These are phyloP conservation scores for Microdochium nivale DNA, from an alignment of 2,329 filamentous ascomycete genomes.

Conservation along the genomic window DNA sequence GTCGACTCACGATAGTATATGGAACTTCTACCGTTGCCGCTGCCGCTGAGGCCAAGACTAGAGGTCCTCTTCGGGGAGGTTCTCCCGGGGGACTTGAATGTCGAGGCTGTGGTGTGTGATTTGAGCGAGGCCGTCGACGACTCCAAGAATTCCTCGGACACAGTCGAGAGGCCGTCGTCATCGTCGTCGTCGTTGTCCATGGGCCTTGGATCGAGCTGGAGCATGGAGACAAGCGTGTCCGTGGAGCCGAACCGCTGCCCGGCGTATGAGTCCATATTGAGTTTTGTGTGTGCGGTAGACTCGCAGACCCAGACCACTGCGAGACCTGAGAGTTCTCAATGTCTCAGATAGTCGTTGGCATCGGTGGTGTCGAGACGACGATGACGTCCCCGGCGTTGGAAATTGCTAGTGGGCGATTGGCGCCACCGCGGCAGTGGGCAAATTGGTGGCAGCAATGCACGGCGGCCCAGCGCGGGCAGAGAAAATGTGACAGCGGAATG, in stretches of 20 bases:
- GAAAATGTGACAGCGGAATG: background rate
- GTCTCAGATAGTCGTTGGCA: background rate
- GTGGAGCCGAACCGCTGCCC: constrained; percentile 30
- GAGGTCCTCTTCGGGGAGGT: constrained; percentile 21
- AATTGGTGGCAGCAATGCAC: background rate
- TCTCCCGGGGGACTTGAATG: constrained; percentile 10
- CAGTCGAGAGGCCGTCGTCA: constrained; percentile 34
- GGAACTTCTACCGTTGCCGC: constrained; percentile 51
- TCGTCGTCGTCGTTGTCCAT: constrained; percentile 53
- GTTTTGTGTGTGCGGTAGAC: background rate
- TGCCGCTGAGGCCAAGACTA: constrained; percentile 49
- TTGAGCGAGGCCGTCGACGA: constrained; percentile 22
- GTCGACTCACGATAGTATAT: constrained; percentile 60
- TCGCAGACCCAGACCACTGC: background rate
- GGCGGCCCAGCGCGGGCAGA: background rate
- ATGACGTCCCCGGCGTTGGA: background rate
- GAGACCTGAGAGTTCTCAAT: constrained; percentile 15
- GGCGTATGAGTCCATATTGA: background rate
- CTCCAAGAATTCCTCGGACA: constrained; percentile 25
- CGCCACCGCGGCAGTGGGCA: background rate
- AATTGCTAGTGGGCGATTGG: background rate
- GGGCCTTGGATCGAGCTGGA: constrained; percentile 74
- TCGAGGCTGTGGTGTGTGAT: constrained; percentile 27
- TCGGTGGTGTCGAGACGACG: background rate
- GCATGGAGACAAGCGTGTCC: constrained; percentile 55